Percentiles rank a stretch among this genome's conserved stretches.
phyloP scores from a whole-genome alignment of 345 rosid genomes.

The Euclidium syriacum region DNA sequence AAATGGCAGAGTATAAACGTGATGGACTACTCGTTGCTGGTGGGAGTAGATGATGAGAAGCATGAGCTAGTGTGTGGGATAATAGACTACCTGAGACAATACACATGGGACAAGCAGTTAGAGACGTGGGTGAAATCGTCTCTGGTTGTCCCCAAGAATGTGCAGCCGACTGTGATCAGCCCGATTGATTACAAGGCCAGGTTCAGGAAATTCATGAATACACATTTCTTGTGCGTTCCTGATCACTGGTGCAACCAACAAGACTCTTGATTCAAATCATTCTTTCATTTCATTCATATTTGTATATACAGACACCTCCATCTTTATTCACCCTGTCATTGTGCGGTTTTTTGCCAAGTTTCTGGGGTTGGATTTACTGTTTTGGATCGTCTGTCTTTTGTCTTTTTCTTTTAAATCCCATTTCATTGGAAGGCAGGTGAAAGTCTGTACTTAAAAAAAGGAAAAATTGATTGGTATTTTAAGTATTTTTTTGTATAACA shows the following conservation, averaged over 20 bases:
- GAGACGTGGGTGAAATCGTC: conserved; percentile 99
- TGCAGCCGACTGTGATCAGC: conserved; percentile 81
- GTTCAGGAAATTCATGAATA: conserved; percentile 91
- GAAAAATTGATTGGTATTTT: background rate
- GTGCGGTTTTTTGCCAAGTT: conserved; percentile 60
- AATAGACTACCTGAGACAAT: conserved; percentile 92
- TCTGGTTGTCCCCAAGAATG: conserved; percentile 73
- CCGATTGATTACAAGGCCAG: conserved; percentile 89
- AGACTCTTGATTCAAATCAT: conserved; percentile 5
- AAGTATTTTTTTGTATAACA: conserved; percentile 11
- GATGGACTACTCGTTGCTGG: conserved; percentile 94
- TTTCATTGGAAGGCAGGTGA: background rate
- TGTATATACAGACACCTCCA: conserved; percentile 30
- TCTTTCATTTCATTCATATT: conserved; percentile 23
- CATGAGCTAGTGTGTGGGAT: conserved; percentile 92
- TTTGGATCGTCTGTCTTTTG: conserved; percentile 14
- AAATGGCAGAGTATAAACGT: conserved; percentile 73
- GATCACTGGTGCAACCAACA: conserved; percentile 69
- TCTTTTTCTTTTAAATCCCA: background rate
- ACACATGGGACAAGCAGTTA: conserved; percentile 94
- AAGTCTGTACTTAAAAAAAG: background rate
- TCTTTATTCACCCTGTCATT: conserved; percentile 36
- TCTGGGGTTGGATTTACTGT: conserved; percentile 37
- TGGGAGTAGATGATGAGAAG: conserved; percentile 68
- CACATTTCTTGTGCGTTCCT: conserved; percentile 79